Base-by-base conservation (phyloP, 2,329 filamentous ascomycete genomes). In the Aureobasidium sp. region DNA sequence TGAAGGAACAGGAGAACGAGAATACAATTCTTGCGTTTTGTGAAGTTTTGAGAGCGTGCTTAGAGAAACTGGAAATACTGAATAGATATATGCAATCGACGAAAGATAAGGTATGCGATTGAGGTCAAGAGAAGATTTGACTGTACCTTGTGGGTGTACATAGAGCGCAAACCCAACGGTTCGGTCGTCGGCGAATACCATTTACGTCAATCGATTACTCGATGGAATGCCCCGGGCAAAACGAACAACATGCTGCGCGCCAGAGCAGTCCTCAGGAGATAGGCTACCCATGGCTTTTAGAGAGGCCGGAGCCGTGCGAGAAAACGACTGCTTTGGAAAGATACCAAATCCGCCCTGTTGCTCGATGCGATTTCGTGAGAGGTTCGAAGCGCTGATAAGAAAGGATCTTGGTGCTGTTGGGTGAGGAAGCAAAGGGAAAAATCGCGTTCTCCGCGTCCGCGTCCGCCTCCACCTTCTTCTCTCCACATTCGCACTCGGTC, bases 281-380 rank as follows among this genome's bases (percentile, higher is more conserved):
- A 58, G 55, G 31, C 19, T 33, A 5, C 19, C 7, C 19, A 46
- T 27, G 54, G 40, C 54, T 46, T 17, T 8, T 21, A 15, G n/a
- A 11, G 37, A 51, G 57, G 45, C 45, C 58, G 58, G 58, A 60
- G 40, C 46, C 58, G 58, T 51, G 58, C 58, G 58, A 53, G 8
- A 38, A 6, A 31, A 19, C 19, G 10, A 5, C 2, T 29, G 11
- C 19, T 31, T 46, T 6, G 15, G 11, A 53, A 6, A 43, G 58
- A 60, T 40, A 60, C 17, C 29, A 13, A 27, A 23, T 4, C 27
- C 29, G 37, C 15, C 23, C 25, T 35, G 27, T 60, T 60, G 58
- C 58, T 60, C 38, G 58, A 60, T 60, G 29, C 27, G 58, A 60
- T 60, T 60, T 60, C 58, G 58, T 53, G 40, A 54, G 58, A 53